These are phyloP conservation scores for Gaeumannomyces sp. DNA, from an alignment of 2,329 filamentous ascomycete genomes.

Conservation along the genomic window DNA sequence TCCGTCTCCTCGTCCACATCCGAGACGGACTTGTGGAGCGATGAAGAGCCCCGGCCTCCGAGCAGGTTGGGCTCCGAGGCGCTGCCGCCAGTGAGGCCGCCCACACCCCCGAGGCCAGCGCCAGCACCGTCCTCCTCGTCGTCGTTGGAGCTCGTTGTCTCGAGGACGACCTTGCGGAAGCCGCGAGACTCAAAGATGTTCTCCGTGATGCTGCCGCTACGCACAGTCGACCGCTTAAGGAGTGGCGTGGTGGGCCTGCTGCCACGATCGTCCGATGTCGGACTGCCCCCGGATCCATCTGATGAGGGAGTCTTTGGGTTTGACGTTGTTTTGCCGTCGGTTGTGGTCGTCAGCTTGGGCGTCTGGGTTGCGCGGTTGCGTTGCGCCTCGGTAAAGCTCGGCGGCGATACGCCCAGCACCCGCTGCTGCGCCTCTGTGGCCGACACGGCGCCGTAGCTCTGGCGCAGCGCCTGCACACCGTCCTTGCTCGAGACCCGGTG, in stretches of 20 bases:
- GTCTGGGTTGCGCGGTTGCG: conserved; percentile 10
- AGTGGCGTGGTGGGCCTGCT: conserved; percentile 12
- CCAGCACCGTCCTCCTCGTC: conserved; percentile 22
- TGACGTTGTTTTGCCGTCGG: neutral
- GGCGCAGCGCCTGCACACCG: conserved; percentile 55
- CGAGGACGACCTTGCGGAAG: conserved; percentile 66
- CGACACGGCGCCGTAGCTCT: conserved; percentile 44
- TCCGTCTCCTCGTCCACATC: conserved; percentile 14
- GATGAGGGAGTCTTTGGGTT: neutral
- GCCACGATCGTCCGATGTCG: conserved; percentile 14
- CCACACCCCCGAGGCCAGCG: neutral
- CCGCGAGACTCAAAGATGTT: conserved; percentile 69
- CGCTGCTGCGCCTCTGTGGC: conserved; percentile 10
- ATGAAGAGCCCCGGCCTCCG: neutral
- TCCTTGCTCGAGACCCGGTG: conserved; percentile 48
- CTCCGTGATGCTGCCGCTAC: conserved; percentile 74
- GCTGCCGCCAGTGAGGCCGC: conserved; percentile 7
- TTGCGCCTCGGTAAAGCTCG: conserved; percentile 11
- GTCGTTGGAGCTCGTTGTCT: conserved; percentile 28
- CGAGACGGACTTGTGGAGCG: neutral
- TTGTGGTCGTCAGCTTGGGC: neutral
- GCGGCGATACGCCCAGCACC: neutral
- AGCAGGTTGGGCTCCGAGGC: conserved; percentile 3
- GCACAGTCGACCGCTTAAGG: conserved; percentile 35
- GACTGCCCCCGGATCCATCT: conserved; percentile 10